Evolutionary conservation across 768 basidiomycete species (phyloP).

Genomic region (Tulasnella sp.): DNA sequence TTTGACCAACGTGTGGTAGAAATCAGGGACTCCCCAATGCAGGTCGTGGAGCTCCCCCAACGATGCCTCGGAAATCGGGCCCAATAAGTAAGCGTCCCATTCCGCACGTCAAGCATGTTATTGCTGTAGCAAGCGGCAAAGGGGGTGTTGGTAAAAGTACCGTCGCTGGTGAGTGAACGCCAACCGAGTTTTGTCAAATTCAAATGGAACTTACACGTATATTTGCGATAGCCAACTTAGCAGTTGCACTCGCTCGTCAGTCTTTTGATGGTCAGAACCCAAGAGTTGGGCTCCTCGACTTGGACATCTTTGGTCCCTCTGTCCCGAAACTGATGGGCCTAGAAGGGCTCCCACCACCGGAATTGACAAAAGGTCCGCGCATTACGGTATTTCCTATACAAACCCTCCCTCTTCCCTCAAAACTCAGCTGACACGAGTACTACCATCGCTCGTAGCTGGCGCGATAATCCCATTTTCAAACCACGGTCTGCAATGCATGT

Average conservation of each 20-base stretch:
- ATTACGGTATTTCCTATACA: no score
- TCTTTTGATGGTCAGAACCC: constrained; percentile 36
- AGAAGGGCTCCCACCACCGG: constrained; percentile 69
- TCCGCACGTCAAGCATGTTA: not conserved
- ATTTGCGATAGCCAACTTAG: constrained; percentile 58
- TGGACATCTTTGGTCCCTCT: constrained; percentile 95
- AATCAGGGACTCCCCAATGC: constrained; percentile 41
- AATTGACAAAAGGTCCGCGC: constrained; percentile 59
- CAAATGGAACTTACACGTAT: constrained; percentile 11
- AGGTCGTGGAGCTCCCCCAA: constrained; percentile 38
- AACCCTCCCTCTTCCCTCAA: not conserved
- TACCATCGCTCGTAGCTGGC: constrained; percentile 48
- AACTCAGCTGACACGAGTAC: not conserved
- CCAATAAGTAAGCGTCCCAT: constrained; percentile 40
- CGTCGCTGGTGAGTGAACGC: constrained; percentile 60
- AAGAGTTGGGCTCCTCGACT: constrained; percentile 82
- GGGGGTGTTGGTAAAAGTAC: constrained; percentile 97
- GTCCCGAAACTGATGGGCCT: constrained; percentile 91
- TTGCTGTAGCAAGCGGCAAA: constrained; percentile 56
- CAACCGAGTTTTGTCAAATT: constrained; percentile 7
- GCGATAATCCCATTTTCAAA: constrained; percentile 78
- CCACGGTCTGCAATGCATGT: constrained; percentile 91
- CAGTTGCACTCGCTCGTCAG: constrained; percentile 59
- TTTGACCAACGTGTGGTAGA: not conserved
- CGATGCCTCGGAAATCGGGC: constrained; percentile 41